Evolutionary conservation across 495 filamentous ascomycete genomes (phyloP), one percentile per base, ranked within the genome.

Genomic region (Amphirosellinia nigrospora): DNA sequence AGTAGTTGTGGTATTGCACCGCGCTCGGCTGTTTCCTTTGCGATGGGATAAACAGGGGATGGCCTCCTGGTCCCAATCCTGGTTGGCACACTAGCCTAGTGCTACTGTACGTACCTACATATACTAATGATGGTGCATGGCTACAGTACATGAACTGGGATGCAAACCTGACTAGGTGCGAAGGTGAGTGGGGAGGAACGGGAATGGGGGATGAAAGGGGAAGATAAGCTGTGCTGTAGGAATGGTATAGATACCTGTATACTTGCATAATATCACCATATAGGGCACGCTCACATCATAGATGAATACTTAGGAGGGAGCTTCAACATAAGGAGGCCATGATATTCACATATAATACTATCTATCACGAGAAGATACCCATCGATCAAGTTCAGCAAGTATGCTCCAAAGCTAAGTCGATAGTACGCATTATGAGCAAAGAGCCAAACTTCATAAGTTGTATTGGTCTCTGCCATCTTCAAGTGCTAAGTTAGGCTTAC

Each of bases 131-230:
- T 46, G 21, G 36, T 61, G 34, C 21, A 28, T 38, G 8, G 36
- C 58, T 61, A 39, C 62, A 52, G 28, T 53, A 61, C 56, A 59
- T 59, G 66, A 62, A 69, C 66, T 41, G 66, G 56, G 56, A 60
- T 68, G 66, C 55, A 68, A 68, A 68, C 30, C 66, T 67, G 64
- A 67, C 66, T 30, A 53, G 66, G 43, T 53, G 58, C 66, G 62
- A 45, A 26, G 5, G 45, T 50, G 66, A 32, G 56, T 16, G 56
- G 58, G 58, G 32, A 38, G 39, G 34, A 8, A 58, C 36, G 48
- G 64, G 28, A 36, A 56, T 28, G 28, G 23, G 34, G 46, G 7
- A 69, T 50, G 30, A 53, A 69, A 62, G 41, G 53, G 39, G 56
- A 43, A 62, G 58, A 69, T 52, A 34, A 56, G 30, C 30, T 7